phyloP scores from a whole-genome alignment of 2,329 filamentous ascomycete species.

The Falciphora oryzae region DNA sequence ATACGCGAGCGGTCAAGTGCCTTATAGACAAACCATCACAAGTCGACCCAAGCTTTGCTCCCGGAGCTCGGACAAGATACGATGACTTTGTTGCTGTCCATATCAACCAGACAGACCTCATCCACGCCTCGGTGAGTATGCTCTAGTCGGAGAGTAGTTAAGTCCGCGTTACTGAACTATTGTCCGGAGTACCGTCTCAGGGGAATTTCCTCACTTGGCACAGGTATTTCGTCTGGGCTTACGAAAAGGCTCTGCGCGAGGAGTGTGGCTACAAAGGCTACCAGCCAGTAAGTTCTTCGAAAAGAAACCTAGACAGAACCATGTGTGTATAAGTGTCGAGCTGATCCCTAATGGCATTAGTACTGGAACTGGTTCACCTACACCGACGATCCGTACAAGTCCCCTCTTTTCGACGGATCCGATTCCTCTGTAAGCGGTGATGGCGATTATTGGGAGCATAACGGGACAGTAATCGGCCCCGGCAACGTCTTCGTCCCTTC shows the following conservation, averaged over 20 bases:
- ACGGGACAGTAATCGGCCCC: conserved; percentile 12
- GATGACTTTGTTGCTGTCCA: conserved; percentile 33
- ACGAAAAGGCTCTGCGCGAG: conserved; percentile 26
- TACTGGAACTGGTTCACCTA: conserved; percentile 7
- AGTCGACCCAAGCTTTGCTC: conserved; percentile 17
- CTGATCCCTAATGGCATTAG: conserved; percentile 17
- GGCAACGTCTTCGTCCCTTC: neutral
- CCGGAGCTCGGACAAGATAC: conserved; percentile 22
- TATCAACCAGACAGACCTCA: conserved; percentile 28
- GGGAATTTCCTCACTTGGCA: conserved; percentile 18
- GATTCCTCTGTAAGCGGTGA: conserved; percentile 1
- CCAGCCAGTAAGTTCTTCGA: neutral
- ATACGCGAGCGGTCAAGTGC: conserved; percentile 21
- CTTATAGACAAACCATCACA: conserved; percentile 21
- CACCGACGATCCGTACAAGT: neutral
- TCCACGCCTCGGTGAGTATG: conserved; percentile 23
- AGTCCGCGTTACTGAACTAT: neutral
- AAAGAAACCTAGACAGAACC: neutral
- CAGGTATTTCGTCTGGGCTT: conserved; percentile 25
- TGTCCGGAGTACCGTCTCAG: neutral
- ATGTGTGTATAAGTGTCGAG: conserved; percentile 8
- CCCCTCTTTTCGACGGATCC: conserved; percentile 5
- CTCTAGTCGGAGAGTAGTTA: neutral
- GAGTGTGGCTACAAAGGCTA: conserved; percentile 30
- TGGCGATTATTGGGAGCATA: conserved; percentile 1